Evolutionary conservation across 805 yeast species (phyloP), one percentile per base, ranked within the genome.

Genomic region (Wickerhamomyces hampshirensis): DNA sequence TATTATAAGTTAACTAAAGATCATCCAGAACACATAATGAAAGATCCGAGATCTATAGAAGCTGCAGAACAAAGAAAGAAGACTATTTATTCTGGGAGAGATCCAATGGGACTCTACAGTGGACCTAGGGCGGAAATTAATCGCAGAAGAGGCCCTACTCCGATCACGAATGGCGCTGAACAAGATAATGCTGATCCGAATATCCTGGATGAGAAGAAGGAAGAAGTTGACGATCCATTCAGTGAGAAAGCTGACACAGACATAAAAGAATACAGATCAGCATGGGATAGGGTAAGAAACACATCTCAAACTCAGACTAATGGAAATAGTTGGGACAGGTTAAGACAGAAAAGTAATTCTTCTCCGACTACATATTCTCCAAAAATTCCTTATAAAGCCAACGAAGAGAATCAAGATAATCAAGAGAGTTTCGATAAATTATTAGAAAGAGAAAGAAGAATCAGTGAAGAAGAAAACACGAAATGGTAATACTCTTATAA

Each of bases 1-100:
- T 81, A 81, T 53, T 80, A 72, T 53, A 60, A 65, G 32, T 56
- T 65, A 40, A 69, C 84, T 0, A 61, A 67, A 26, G 63, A 64
- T 13, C 72, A 80, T 46, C 77, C 80, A 0, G 66, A 64, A 15
- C 65, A 65, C 33, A 62, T 72, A 26, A 57, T 80, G 45, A 71
- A 71, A 37, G 81, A 80, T 48, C 88, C 88, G 5, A 59, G 68
- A 47, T 48, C 51, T 0, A 47, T 58, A 44, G 54, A 65, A 23
- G 55, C 61, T 10, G 61, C 52, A 4, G 46, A 44, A 8, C 43
- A 42, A 23, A 43, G 53, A 32, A 38, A 41, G 28, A 52, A 51
- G 34, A 39, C 42, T 2, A 44, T 60, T n/a, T 48, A 61, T 29
- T 52, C 62, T 21, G 62, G 62, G 21, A 62, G 64, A 34, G 68